phyloP scores from a whole-genome alignment of 129 eudicot species.

The Arctium minus region DNA sequence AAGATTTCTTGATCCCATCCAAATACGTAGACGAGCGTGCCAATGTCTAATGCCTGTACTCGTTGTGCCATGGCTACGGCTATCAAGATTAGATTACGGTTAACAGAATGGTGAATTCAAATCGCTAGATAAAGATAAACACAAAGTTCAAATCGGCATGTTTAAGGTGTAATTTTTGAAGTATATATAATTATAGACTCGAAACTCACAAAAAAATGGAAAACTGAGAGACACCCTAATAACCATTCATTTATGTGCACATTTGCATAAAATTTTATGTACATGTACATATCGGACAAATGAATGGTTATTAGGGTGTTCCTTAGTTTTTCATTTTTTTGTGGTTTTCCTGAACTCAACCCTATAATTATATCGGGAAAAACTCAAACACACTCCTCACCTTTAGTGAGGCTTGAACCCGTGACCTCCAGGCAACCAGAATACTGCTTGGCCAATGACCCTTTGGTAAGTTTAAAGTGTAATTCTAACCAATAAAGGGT shows the following conservation, averaged over 20 bases:
- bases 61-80: background rate
- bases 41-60: background rate
- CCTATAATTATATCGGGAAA: background rate
- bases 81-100: background rate
- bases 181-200: too few relatives aligned
- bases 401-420: background rate
- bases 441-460: background rate
- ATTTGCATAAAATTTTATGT: background rate
- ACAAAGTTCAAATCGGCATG: background rate
- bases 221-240: background rate
- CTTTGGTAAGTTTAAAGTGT: constrained; percentile 20
- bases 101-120: too few relatives aligned
- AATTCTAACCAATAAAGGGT: constrained; percentile 45
- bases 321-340: background rate
- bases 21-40: background rate
- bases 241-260: too few relatives aligned
- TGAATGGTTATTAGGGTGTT: background rate
- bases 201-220: background rate
- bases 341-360: background rate
- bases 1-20: background rate
- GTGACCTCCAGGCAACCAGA: background rate
- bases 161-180: background rate
- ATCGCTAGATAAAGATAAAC: constrained; percentile 13
- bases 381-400: background rate
- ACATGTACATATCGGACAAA: background rate